Conservation (phyloP, 257 asterid genomes). For the Coffea canephora region DNA sequence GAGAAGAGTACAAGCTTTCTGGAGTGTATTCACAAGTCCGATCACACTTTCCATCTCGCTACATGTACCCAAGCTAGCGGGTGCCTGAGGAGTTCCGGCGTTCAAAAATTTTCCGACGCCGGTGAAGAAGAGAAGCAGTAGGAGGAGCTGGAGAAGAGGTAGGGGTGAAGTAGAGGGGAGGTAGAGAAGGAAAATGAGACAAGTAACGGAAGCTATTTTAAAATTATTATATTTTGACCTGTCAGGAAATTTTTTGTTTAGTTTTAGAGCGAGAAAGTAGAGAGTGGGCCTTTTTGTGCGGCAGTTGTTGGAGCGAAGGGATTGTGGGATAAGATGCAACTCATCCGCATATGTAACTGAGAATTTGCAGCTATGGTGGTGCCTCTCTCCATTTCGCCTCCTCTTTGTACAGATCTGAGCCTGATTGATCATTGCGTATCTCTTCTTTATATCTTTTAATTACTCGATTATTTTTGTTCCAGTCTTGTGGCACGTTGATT, state of each 20-base stretch:
- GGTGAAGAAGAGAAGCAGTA: neutral
- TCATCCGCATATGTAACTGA: conserved; percentile 1
- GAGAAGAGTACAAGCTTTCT: conserved; percentile 83
- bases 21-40: conserved; percentile 84
- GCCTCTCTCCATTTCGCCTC: neutral
- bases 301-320: neutral
- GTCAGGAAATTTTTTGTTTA: neutral
- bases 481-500: no score
- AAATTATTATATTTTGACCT: conserved; percentile 9
- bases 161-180: neutral
- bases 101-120: neutral
- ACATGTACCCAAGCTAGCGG: neutral
- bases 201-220: conserved; percentile 29
- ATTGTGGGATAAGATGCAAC: conserved; percentile 2
- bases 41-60: conserved; percentile 71
- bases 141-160: neutral
- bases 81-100: neutral
- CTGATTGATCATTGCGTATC: no score
- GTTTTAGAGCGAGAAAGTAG: conserved; percentile 8
- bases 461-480: no score
- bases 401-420: no score
- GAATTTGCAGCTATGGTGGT: conserved; percentile 35
- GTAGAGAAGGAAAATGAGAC: conserved; percentile 9
- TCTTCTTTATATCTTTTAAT: no score
- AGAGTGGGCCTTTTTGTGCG: neutral